Evolutionary conservation across 192 early-diverging fungal genomes (phyloP), one percentile per base, ranked within the genome.

Genomic region (Coemansia sp.): DNA sequence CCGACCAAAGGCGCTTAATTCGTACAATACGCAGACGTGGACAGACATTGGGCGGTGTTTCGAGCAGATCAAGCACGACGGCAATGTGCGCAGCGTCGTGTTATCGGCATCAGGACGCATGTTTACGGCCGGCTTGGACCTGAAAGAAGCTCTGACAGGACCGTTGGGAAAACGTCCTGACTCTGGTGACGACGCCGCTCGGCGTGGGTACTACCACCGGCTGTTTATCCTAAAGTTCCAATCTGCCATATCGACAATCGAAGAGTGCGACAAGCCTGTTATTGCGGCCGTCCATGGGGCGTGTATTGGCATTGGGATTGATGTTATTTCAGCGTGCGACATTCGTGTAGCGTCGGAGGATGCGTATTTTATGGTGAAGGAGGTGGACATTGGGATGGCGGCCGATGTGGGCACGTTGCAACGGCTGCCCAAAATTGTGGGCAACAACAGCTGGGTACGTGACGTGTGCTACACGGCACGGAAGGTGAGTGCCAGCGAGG

Each of bases 401-500:
- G 96, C 96, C 5, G 96, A 98, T 72, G 73, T 94, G 21, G 93
- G 92, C 37, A 95, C 93, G 24, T 84, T 99, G 56, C 97, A 99
- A 81, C 87, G 97, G 24, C 80, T 99, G 20, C 94, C 94, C 54
- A 97, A 97, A 80, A 83, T 96, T 5, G 92, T 94, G 51, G 94
- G 91, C 23, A 97, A 96, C 79, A 77, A 87, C 60, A 88, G 88
- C 72, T 89, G 90, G 88, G 89, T 96, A 34, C 90, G 94, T 68
- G 97, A 99, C 60, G 72, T 93, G 9, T 93, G 90, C 68, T 85
- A 88, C 38, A 96, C 94, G 14, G 95, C 86, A 2, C 87, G 94
- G 63, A 82, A 81, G 78, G 85, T 92, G 49, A 42, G 73, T 21
- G 84, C 85, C 0, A 66, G 75, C 11, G 91, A 95, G 62, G 91